Percentiles rank a stretch among this genome's conserved stretches.
Evolutionary conservation across 768 basidiomycete genomes (phyloP).

Genomic region (Tricholoma furcatifolium): DNA sequence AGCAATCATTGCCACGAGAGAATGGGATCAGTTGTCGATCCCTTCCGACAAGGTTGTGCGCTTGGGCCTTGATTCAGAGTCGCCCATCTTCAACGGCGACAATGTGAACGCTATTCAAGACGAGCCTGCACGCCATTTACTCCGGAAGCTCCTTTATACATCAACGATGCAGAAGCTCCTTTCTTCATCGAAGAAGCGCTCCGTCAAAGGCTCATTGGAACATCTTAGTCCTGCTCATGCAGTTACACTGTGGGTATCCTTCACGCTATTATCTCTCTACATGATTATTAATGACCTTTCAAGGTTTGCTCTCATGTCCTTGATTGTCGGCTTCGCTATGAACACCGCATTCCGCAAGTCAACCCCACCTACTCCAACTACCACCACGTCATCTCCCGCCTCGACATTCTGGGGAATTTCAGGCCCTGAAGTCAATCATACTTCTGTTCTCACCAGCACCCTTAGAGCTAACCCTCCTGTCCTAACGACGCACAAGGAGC

Average conservation of each 20-base stretch:
- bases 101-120: conserved; percentile 43
- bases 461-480: conserved; percentile 29
- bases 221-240: conserved; percentile 54
- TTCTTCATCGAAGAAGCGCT: conserved; percentile 34
- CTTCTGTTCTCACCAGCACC: conserved; percentile 29
- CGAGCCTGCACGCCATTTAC: conserved; percentile 38
- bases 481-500: conserved; percentile 44
- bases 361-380: conserved; percentile 26
- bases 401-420: conserved; percentile 40
- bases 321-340: conserved; percentile 62
- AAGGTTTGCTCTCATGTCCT: conserved; percentile 68
- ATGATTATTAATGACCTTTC: conserved; percentile 2
- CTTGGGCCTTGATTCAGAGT: conserved; percentile 29
- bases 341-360: conserved; percentile 44
- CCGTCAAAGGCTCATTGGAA: conserved; percentile 34
- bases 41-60: conserved; percentile 39
- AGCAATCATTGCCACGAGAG: conserved; percentile 29
- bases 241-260: conserved; percentile 59
- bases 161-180: conserved; percentile 44
- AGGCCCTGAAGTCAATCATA: conserved; percentile 37
- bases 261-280: conserved; percentile 4
- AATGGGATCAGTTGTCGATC: conserved; percentile 44
- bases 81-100: conserved; percentile 46
- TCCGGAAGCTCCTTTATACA: conserved; percentile 42
- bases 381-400: conserved; percentile 30